Conservation (phyloP, 2,329 filamentous ascomycete species). For the Pezicula rhizophila region DNA sequence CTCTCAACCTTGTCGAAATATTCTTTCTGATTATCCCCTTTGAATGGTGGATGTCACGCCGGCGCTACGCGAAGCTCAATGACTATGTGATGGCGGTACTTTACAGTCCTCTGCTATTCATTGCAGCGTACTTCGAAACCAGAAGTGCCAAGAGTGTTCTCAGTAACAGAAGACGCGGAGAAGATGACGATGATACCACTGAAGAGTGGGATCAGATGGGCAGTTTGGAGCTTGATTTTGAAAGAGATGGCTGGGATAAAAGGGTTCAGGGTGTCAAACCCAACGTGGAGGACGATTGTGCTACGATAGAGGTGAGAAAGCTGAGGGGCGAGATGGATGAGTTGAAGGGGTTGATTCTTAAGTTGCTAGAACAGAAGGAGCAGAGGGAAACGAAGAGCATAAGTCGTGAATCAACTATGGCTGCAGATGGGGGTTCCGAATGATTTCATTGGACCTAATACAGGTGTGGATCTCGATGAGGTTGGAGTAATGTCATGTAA, state of each 20-base stretch:
- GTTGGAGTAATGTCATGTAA: no score
- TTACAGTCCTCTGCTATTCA: conserved; percentile 76
- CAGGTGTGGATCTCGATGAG: no score
- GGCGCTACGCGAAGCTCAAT: conserved; percentile 73
- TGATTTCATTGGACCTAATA: no score
- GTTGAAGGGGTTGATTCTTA: conserved; percentile 37
- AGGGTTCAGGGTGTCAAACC: conserved; percentile 69
- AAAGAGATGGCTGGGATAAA: conserved; percentile 80
- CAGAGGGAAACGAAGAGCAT: conserved; percentile 5
- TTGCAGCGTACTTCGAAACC: conserved; percentile 70
- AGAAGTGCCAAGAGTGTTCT: conserved; percentile 60
- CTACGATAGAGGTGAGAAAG: conserved; percentile 62
- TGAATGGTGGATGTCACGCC: conserved; percentile 89
- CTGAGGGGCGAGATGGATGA: conserved; percentile 53
- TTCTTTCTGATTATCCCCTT: conserved; percentile 71
- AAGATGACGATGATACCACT: conserved; percentile 80
- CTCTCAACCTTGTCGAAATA: conserved; percentile 90
- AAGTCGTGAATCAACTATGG: not conserved
- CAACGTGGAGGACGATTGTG: conserved; percentile 74
- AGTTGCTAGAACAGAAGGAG: conserved; percentile 16
- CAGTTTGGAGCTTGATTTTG: conserved; percentile 63
- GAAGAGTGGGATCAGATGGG: conserved; percentile 91
- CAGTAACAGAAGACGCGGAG: conserved; percentile 70
- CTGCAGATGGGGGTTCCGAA: not conserved
- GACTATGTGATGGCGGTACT: conserved; percentile 80